These are phyloP conservation scores for Blastocrithidia nonstop DNA, from an alignment of 208 protist genomes.

Conservation along the genomic window DNA sequence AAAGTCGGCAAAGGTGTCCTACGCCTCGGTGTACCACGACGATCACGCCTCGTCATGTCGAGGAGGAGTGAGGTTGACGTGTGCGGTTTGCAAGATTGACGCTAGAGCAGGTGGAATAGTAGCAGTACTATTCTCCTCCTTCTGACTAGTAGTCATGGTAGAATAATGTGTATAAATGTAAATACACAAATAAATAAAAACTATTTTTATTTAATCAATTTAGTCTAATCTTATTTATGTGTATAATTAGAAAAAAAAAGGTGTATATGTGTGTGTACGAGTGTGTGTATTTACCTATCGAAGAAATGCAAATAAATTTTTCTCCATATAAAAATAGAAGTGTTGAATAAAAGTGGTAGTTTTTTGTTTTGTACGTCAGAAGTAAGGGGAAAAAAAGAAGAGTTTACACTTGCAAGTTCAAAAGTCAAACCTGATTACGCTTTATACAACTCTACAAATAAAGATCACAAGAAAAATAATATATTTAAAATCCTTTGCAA, in stretches of 20 bases:
- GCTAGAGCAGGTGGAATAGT: constrained; percentile 2
- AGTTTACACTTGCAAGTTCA: no score
- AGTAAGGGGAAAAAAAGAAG: no score
- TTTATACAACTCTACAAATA: no score
- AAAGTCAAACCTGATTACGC: no score
- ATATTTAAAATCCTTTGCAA: no score
- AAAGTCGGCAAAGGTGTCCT: constrained; percentile 74
- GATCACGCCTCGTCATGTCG: constrained; percentile 64
- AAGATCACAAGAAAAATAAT: no score
- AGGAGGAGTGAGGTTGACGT: constrained; percentile 28
- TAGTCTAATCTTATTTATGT: not conserved
- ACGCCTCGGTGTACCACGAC: constrained; percentile 61
- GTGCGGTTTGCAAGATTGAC: constrained; percentile 40
- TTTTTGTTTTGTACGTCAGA: no score
- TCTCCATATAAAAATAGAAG: not conserved
- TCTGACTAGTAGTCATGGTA: not conserved
- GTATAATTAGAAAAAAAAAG: not conserved
- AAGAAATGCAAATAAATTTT: not conserved
- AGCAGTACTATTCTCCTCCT: not conserved
- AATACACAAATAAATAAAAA: not conserved
- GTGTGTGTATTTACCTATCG: not conserved
- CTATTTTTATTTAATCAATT: not conserved
- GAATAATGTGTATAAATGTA: not conserved
- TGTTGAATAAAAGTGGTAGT: no score
- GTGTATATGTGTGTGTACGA: not conserved